phyloP scores from a whole-genome alignment of 345 rosid genomes.

The Boechera divaricarpa region DNA sequence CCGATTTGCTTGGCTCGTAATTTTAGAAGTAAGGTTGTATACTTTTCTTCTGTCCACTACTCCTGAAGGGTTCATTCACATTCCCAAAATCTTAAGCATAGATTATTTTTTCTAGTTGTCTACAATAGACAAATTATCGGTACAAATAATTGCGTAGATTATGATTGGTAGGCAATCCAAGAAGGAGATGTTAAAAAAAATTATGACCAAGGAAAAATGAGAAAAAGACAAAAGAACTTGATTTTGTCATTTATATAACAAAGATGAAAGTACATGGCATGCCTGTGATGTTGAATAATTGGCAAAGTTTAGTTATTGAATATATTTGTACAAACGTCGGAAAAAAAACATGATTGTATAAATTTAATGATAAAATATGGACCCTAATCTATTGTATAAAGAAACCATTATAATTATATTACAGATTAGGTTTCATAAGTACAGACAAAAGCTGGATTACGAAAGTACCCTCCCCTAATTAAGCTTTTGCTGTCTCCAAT shows the following conservation, averaged over 20 bases:
- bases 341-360: neutral
- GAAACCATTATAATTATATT: neutral
- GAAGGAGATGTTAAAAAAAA: too few species aligned
- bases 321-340: neutral
- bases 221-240: too few species aligned
- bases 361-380: neutral
- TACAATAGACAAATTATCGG: too few species aligned
- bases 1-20: too few species aligned
- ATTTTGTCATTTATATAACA: conserved; percentile 23
- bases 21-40: too few species aligned
- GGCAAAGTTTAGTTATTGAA: neutral
- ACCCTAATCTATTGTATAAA: conserved; percentile 5
- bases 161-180: too few species aligned
- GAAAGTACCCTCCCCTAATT: neutral
- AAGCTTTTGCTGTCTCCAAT: conserved; percentile 7
- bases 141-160: too few species aligned
- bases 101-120: too few species aligned
- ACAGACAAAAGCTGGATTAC: conserved; percentile 17
- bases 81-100: too few species aligned
- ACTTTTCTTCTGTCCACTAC: too few species aligned
- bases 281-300: conserved; percentile 6
- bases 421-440: neutral
- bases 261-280: neutral
- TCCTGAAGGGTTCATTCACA: too few species aligned
- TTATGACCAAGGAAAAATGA: too few species aligned